Conservation (phyloP, 805 yeast species). For the Lipomyces yamanashiensis region DNA sequence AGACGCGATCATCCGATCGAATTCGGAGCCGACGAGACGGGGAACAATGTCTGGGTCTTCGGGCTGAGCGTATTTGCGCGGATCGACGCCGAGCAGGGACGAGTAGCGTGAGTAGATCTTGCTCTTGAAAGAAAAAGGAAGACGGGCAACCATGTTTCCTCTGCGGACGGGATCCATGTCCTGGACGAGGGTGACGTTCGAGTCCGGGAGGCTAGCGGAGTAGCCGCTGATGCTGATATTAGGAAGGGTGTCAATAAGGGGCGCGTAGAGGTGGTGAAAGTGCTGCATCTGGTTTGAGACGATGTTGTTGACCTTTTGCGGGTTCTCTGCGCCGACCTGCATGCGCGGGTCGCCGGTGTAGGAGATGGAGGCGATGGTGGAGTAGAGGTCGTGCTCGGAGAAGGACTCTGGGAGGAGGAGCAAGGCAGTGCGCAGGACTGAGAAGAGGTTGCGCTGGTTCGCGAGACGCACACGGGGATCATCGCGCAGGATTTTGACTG, state of each 20-base stretch:
- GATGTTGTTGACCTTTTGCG: conserved; percentile 82
- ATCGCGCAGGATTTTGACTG: conserved; percentile 75
- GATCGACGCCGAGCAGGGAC: conserved; percentile 22
- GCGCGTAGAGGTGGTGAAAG: conserved; percentile 76
- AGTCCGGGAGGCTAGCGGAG: conserved; percentile 4
- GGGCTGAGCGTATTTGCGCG: conserved; percentile 1
- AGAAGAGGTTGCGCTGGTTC: conserved; percentile 75
- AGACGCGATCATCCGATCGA: conserved; percentile 51
- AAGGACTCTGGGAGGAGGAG: conserved; percentile 57
- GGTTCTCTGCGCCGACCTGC: conserved; percentile 81
- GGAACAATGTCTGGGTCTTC: neutral
- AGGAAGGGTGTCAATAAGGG: conserved; percentile 56
- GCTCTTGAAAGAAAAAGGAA: conserved; percentile 57
- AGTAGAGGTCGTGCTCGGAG: conserved; percentile 69
- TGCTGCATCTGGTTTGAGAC: conserved; percentile 73
- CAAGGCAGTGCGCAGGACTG: conserved; percentile 74
- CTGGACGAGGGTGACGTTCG: conserved; percentile 41
- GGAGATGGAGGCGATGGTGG: conserved; percentile 76
- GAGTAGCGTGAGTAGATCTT: conserved; percentile 45
- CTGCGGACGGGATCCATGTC: conserved; percentile 48
- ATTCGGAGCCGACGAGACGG: conserved; percentile 42
- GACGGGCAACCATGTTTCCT: conserved; percentile 50
- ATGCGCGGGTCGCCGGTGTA: conserved; percentile 91
- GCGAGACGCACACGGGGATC: conserved; percentile 65
- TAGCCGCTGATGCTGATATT: conserved; percentile 38